A percentile compares a stretch with the other conserved stretches of the same genome.
These are phyloP conservation scores for Microdochium nivale DNA, from an alignment of 2,329 filamentous ascomycete genomes.

Conservation along the genomic window DNA sequence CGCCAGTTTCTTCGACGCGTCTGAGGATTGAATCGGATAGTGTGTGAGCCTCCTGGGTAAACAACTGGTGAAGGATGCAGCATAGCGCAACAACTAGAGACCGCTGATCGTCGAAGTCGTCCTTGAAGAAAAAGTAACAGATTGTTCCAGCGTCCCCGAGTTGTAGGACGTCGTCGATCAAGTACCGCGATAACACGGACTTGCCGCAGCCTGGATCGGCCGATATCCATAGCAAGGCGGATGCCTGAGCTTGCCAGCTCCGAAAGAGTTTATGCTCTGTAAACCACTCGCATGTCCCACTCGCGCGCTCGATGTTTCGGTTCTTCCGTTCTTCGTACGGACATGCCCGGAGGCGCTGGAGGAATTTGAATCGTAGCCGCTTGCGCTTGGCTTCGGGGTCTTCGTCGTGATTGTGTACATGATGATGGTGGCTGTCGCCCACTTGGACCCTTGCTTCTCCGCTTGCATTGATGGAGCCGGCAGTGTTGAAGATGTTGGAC, in stretches of 20 bases:
- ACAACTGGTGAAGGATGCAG: constrained; percentile 28
- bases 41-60: constrained; percentile 13
- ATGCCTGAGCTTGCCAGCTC: constrained; percentile 9
- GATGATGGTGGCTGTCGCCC: not conserved
- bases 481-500: not conserved
- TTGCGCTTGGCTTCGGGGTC: not conserved
- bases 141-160: constrained; percentile 8
- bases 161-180: constrained; percentile 21
- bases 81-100: constrained; percentile 19
- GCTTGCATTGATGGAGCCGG: not conserved
- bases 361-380: constrained; percentile 1
- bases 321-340: constrained; percentile 15
- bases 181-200: constrained; percentile 27
- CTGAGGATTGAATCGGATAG: constrained; percentile 12
- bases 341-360: constrained; percentile 1
- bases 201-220: constrained; percentile 35
- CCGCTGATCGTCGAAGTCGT: constrained; percentile 24
- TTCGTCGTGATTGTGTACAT: not conserved
- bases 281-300: constrained; percentile 13
- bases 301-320: constrained; percentile 20
- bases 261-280: constrained; percentile 6
- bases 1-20: constrained; percentile 9
- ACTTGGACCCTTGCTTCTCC: not conserved
- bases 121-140: too few relatives aligned
- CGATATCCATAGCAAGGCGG: constrained; percentile 24